phyloP scores from a whole-genome alignment of 2,329 filamentous ascomycete genomes.

The Colletotrichum higginsianum region DNA sequence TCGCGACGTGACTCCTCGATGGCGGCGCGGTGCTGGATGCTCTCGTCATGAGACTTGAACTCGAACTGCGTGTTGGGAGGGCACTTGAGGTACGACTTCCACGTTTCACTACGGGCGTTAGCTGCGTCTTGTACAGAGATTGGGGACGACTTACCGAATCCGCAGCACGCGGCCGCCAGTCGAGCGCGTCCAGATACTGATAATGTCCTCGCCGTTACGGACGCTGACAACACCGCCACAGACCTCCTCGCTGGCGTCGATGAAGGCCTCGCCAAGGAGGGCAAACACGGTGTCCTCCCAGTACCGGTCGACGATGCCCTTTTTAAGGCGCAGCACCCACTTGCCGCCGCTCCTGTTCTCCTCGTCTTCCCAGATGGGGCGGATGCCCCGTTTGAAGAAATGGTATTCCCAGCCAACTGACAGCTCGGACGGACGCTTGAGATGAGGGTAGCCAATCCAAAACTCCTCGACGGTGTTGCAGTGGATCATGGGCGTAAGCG shows the following conservation, averaged over 20 bases:
- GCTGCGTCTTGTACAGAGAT: background rate
- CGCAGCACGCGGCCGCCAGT: conserved; percentile 95
- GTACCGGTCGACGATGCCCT: conserved; percentile 95
- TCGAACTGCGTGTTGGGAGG: conserved; percentile 91
- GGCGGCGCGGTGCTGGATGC: conserved; percentile 90
- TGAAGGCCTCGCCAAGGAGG: conserved; percentile 94
- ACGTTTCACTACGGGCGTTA: conserved; percentile 78
- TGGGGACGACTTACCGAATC: conserved; percentile 79
- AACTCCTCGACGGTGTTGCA: conserved; percentile 91
- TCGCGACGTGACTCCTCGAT: conserved; percentile 94
- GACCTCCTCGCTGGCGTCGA: conserved; percentile 92
- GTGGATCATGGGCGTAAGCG: conserved; percentile 86
- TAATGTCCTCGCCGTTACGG: conserved; percentile 93
- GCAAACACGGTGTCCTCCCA: conserved; percentile 96
- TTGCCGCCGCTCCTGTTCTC: conserved; percentile 97
- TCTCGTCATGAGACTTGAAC: conserved; percentile 97
- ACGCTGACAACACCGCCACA: conserved; percentile 96
- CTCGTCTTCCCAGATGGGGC: conserved; percentile 98
- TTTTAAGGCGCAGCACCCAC: conserved; percentile 97
- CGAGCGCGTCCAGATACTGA: conserved; percentile 97
- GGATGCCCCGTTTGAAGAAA: conserved; percentile 95
- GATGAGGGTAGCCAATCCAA: conserved; percentile 88
- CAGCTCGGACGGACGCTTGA: conserved; percentile 89
- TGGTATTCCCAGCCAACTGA: conserved; percentile 98
- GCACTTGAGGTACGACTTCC: conserved; percentile 90